Percentiles rank a stretch among this genome's conserved stretches.
Evolutionary conservation across 2,329 filamentous ascomycete species (phyloP).

Genomic region (Aureobasidium sp.): DNA sequence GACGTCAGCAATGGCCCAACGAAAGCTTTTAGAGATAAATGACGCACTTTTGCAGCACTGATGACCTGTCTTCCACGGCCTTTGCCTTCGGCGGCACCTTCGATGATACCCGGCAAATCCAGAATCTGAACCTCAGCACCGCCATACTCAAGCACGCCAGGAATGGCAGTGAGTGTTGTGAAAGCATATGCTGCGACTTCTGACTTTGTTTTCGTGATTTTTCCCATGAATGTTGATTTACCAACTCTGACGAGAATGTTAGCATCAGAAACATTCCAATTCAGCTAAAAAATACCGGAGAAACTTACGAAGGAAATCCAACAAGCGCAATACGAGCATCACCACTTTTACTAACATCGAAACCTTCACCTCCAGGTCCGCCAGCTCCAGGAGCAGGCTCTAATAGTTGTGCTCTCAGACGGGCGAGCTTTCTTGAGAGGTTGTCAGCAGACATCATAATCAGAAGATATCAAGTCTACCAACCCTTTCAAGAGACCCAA

Average conservation of each 20-base stretch:
- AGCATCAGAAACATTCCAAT: neutral
- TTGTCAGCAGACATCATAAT: constrained; percentile 22
- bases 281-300: neutral
- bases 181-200: constrained; percentile 96
- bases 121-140: constrained; percentile 99
- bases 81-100: constrained; percentile 96
- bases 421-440: constrained; percentile 76
- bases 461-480: constrained; percentile 22
- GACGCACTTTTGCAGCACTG: constrained; percentile 71
- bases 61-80: constrained; percentile 97
- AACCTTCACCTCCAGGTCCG: constrained; percentile 72
- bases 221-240: constrained; percentile 97
- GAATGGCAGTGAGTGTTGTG: constrained; percentile 95
- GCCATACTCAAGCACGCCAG: constrained; percentile 93
- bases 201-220: constrained; percentile 95
- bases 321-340: constrained; percentile 96
- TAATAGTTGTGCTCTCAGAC: constrained; percentile 85
- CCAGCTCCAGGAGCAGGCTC: constrained; percentile 79
- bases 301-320: constrained; percentile 71
- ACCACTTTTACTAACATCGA: constrained; percentile 85
- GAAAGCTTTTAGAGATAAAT: neutral
- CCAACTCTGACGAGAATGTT: constrained; percentile 52
- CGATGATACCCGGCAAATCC: constrained; percentile 96
- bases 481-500: constrained; percentile 95
- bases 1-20: constrained; percentile 10